Percentiles rank a stretch among this genome's conserved stretches.
These are phyloP conservation scores for Trichophyton verrucosum DNA, from an alignment of 2,329 filamentous ascomycete species.

Conservation along the genomic window DNA sequence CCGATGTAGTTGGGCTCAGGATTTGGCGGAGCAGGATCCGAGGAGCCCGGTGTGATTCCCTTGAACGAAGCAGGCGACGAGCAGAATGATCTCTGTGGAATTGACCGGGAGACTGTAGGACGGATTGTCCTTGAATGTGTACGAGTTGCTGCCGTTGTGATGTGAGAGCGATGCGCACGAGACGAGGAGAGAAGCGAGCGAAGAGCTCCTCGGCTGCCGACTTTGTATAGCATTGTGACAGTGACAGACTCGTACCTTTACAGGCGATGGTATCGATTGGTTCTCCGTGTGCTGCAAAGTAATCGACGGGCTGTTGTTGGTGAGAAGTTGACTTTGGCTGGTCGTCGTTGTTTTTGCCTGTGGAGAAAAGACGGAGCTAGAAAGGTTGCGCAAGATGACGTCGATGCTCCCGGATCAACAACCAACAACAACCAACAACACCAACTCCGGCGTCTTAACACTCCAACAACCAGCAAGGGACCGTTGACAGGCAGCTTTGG, in stretches of 20 bases:
- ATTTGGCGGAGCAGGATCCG: constrained; percentile 38
- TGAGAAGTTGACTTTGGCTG: background rate
- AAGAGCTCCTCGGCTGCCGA: constrained; percentile 28
- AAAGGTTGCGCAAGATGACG: background rate
- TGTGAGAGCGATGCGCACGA: constrained; percentile 12
- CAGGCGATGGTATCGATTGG: background rate
- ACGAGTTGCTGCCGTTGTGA: constrained; percentile 4
- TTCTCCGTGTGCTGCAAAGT: background rate
- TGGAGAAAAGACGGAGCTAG: background rate
- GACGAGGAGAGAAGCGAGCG: constrained; percentile 21
- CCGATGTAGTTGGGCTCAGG: constrained; percentile 27
- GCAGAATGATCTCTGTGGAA: constrained; percentile 23
- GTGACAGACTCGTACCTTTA: background rate
- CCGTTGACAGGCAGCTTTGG: background rate
- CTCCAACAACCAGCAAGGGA: background rate
- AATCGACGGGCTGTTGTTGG: background rate
- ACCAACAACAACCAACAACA: background rate
- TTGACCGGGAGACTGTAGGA: background rate
- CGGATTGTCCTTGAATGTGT: constrained; percentile 5
- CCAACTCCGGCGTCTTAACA: too few relatives aligned
- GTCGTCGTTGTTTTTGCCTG: background rate
- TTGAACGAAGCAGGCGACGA: constrained; percentile 27
- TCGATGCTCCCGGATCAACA: background rate
- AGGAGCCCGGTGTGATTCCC: constrained; percentile 49
- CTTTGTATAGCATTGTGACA: constrained; percentile 31